Evolutionary conservation across 129 eudicot genomes (phyloP).

Genomic region (carrot (Daucus carota)): DNA sequence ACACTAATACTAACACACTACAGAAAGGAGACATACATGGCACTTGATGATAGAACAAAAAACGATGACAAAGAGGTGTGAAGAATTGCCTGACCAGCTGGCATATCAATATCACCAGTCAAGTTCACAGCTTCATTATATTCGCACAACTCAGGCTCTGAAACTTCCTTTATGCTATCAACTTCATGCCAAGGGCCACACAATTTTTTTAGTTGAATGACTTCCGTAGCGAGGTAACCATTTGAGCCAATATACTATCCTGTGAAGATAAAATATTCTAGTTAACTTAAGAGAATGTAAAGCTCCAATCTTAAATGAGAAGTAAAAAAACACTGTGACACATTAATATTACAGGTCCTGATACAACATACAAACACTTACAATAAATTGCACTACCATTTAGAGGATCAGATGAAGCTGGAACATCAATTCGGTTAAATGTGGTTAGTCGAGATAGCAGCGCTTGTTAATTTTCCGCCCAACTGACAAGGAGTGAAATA

Average conservation of each 20-base stretch:
- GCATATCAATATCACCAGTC: too few relatives aligned
- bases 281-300: neutral
- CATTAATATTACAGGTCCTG: too few relatives aligned
- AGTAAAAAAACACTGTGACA: neutral
- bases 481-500: slow-evolving; percentile 11
- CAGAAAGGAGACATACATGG: neutral
- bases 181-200: too few relatives aligned
- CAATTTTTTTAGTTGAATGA: too few relatives aligned
- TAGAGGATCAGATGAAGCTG: slow-evolving; percentile 60
- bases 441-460: slow-evolving; percentile 73
- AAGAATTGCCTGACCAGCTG: too few relatives aligned
- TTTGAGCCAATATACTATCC: slow-evolving; percentile 81
- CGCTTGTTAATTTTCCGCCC: slow-evolving; percentile 52
- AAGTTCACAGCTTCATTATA: too few relatives aligned
- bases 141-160: too few relatives aligned
- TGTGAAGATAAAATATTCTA: slow-evolving; percentile 8
- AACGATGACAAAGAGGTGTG: too few relatives aligned
- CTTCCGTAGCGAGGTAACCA: slow-evolving; percentile 24
- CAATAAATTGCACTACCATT: slow-evolving; percentile 39
- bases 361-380: neutral
- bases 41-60: too few relatives aligned
- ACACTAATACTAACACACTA: too few relatives aligned
- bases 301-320: neutral
- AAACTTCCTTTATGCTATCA: too few relatives aligned
- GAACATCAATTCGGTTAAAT: slow-evolving; percentile 65